phyloP scores from a whole-genome alignment of 352 stramenopile genomes.

The Globisporangium recalcitrans region DNA sequence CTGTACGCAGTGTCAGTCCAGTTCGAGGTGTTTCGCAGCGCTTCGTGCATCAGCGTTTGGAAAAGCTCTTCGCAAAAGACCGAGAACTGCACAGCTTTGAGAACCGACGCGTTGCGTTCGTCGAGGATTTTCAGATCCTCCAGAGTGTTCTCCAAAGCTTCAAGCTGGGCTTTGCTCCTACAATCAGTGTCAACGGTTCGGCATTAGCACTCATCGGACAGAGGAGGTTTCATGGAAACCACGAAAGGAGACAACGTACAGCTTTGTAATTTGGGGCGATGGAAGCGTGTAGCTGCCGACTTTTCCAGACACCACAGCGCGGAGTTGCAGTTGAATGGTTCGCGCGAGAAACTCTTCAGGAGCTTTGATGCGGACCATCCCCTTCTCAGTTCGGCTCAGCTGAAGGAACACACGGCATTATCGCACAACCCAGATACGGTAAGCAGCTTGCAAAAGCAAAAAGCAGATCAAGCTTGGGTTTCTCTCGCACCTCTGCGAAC shows the following conservation, averaged over 20 bases:
- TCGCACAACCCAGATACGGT: background rate
- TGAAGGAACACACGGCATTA: conserved; percentile 12
- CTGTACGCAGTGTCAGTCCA: conserved; percentile 71
- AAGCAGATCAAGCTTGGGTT: background rate
- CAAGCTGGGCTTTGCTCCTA: conserved; percentile 52
- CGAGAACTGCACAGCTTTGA: conserved; percentile 82
- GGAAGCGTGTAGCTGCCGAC: conserved; percentile 38
- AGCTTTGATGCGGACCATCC: conserved; percentile 66
- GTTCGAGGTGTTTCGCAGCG: conserved; percentile 51
- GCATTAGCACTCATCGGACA: background rate
- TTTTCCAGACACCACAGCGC: conserved; percentile 29
- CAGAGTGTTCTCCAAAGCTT: conserved; percentile 51
- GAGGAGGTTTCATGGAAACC: background rate
- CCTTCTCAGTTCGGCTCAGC: conserved; percentile 78
- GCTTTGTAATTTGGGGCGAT: conserved; percentile 31
- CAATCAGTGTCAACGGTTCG: background rate
- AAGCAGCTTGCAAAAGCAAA: background rate
- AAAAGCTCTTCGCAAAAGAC: conserved; percentile 86
- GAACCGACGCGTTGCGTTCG: conserved; percentile 59
- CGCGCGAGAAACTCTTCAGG: conserved; percentile 74
- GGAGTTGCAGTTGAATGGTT: conserved; percentile 59
- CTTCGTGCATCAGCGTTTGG: conserved; percentile 79
- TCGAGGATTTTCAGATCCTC: conserved; percentile 61
- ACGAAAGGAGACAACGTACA: conserved; percentile 25
- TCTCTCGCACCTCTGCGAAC: conserved; percentile 60